These are phyloP conservation scores for Dothidotthia symphoricarpi DNA, from an alignment of 2,329 filamentous ascomycete species.

Conservation along the genomic window DNA sequence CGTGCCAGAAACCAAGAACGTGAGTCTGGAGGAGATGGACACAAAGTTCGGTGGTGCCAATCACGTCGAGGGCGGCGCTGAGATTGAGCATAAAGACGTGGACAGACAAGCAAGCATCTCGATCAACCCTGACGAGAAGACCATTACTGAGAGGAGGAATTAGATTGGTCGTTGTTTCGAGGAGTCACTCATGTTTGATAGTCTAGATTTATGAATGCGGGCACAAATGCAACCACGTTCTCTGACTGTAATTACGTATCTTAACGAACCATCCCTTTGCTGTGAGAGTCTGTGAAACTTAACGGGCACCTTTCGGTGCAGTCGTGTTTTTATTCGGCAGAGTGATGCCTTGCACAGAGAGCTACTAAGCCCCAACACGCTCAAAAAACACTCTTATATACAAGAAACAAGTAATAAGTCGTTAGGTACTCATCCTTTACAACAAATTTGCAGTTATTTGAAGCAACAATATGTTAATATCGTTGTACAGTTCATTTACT, in stretches of 20 bases:
- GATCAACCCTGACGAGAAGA: constrained; percentile 22
- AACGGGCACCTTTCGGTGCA: no score
- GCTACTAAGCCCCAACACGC: no score
- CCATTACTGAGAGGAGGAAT: constrained; percentile 13
- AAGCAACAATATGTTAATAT: no score
- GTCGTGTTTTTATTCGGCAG: no score
- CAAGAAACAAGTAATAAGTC: no score
- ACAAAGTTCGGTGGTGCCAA: constrained; percentile 57
- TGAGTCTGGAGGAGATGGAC: constrained; percentile 58
- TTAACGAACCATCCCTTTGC: no score
- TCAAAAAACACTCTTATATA: no score
- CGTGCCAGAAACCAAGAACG: constrained; percentile 46
- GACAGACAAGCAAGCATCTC: constrained; percentile 24
- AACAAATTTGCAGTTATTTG: no score
- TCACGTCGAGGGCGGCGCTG: constrained; percentile 55
- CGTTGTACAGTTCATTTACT: no score
- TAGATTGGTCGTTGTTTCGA: constrained; percentile 1
- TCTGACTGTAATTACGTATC: background rate
- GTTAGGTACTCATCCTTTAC: no score
- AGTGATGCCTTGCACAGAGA: no score
- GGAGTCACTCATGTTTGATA: background rate
- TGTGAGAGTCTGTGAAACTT: no score
- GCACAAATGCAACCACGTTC: background rate
- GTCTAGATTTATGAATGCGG: background rate
- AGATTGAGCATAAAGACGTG: constrained; percentile 46